These are phyloP conservation scores for Hymenoscyphus repandus DNA, from an alignment of 2,329 filamentous ascomycete genomes.

Conservation along the genomic window DNA sequence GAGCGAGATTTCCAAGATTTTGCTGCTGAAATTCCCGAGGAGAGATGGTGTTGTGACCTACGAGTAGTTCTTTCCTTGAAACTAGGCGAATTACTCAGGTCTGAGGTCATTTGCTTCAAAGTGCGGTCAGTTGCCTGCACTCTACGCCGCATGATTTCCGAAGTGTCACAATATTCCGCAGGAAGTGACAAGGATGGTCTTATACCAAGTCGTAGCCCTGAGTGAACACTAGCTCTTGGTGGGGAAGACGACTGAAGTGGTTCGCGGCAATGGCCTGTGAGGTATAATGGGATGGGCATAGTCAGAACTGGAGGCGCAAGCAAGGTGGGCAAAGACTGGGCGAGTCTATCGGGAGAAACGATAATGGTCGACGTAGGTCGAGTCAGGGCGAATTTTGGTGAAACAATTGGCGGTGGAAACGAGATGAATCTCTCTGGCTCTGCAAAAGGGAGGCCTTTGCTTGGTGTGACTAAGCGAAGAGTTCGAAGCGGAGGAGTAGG, in stretches of 20 bases:
- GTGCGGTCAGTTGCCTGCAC: not conserved
- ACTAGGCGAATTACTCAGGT: not conserved
- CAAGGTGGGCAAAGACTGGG: not conserved
- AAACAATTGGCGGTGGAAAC: constrained; percentile 8
- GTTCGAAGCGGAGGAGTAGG: constrained; percentile 3
- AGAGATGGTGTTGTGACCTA: constrained; percentile 14
- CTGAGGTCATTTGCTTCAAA: not conserved
- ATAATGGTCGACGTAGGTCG: constrained; percentile 10
- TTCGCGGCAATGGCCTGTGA: constrained; percentile 15
- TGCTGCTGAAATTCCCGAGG: not conserved
- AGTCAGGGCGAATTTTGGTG: not conserved
- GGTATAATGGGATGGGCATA: constrained; percentile 14
- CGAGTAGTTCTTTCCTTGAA: constrained; percentile 1
- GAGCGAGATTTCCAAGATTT: not conserved
- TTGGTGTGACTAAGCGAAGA: constrained; percentile 6
- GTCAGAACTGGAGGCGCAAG: constrained; percentile 20
- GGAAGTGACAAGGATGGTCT: constrained; percentile 19
- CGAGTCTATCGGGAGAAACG: constrained; percentile 8
- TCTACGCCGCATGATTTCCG: not conserved
- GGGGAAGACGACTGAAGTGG: constrained; percentile 5
- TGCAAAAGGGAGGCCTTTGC: constrained; percentile 4
- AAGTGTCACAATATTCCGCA: constrained; percentile 4
- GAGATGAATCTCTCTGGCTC: constrained; percentile 4
- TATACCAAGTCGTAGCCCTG: constrained; percentile 14
- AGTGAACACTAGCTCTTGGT: constrained; percentile 10